Evolutionary conservation across 2,329 filamentous ascomycete species (phyloP).

Genomic region (Ramularia endophylla): DNA sequence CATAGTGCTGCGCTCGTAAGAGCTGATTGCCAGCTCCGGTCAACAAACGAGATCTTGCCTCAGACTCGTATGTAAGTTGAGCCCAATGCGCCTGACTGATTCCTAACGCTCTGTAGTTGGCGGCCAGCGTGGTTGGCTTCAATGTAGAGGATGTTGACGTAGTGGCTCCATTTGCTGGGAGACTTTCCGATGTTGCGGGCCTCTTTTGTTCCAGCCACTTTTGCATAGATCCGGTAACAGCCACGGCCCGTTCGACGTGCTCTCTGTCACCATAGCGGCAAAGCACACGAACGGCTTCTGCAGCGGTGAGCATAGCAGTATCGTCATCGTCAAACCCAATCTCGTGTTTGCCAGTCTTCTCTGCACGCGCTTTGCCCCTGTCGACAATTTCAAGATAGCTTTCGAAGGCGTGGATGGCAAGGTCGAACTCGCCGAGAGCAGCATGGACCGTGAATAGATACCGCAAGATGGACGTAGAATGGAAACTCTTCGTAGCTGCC

Average conservation of each 20-base stretch:
- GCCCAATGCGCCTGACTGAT: slow-evolving; percentile 85
- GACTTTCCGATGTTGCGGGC: slow-evolving; percentile 17
- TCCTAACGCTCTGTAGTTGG: slow-evolving; percentile 79
- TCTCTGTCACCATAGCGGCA: slow-evolving; percentile 72
- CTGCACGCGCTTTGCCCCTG: slow-evolving; percentile 74
- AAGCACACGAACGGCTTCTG: slow-evolving; percentile 71
- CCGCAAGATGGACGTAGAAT: slow-evolving; percentile 83
- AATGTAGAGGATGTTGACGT: slow-evolving; percentile 40
- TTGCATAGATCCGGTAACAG: slow-evolving; percentile 65
- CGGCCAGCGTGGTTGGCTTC: slow-evolving; percentile 56
- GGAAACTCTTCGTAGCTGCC: slow-evolving; percentile 87
- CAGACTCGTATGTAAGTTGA: slow-evolving; percentile 67
- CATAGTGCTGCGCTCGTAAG: slow-evolving; percentile 50
- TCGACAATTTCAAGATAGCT: slow-evolving; percentile 86
- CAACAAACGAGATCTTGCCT: slow-evolving; percentile 67
- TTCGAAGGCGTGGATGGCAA: slow-evolving; percentile 85
- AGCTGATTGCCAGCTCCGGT: slow-evolving; percentile 70
- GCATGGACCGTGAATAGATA: slow-evolving; percentile 84
- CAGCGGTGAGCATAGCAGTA: slow-evolving; percentile 68
- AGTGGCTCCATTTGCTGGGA: slow-evolving; percentile 12
- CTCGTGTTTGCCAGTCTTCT: slow-evolving; percentile 65
- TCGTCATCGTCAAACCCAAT: slow-evolving; percentile 71
- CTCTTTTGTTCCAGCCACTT: slow-evolving; percentile 63
- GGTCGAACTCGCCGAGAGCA: slow-evolving; percentile 81
- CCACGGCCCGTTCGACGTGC: slow-evolving; percentile 72